phyloP scores from a whole-genome alignment of 75 land plant species.

The Pinus tabuliformis region DNA sequence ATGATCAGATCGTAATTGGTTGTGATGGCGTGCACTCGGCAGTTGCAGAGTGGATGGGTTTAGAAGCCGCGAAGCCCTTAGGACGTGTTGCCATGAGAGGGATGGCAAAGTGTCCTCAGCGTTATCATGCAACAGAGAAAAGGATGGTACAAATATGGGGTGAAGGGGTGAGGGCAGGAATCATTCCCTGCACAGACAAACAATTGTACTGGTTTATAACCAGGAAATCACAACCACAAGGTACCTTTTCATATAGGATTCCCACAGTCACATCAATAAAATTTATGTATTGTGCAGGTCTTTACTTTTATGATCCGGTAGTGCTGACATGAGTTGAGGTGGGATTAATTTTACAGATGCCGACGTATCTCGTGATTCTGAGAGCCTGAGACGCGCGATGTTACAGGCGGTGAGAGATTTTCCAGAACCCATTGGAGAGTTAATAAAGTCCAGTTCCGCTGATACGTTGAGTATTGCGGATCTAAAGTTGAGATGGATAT shows the following conservation, averaged over 20 bases:
- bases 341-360: too few relatives aligned
- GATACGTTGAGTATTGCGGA: neutral
- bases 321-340: too few relatives aligned
- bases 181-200: conserved; percentile 42
- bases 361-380: too few relatives aligned
- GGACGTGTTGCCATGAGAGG: conserved; percentile 60
- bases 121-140: conserved; percentile 30
- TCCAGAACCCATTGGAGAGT: neutral
- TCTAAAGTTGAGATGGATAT: neutral
- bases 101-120: conserved; percentile 17
- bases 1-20: conserved; percentile 59
- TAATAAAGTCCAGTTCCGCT: neutral
- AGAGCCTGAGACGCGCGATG: too few relatives aligned
- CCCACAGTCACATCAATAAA: too few relatives aligned
- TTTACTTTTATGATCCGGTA: conserved; percentile 23
- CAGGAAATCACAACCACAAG: conserved; percentile 19
- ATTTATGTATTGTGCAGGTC: too few relatives aligned
- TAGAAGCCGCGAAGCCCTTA: conserved; percentile 27
- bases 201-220: conserved; percentile 61
- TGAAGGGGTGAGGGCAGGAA: conserved; percentile 46
- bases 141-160: conserved; percentile 35
- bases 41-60: conserved; percentile 64
- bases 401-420: neutral
- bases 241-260: neutral
- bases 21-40: conserved; percentile 72